Conservation (phyloP, 768 basidiomycete species). For the Amanita rubescens region DNA sequence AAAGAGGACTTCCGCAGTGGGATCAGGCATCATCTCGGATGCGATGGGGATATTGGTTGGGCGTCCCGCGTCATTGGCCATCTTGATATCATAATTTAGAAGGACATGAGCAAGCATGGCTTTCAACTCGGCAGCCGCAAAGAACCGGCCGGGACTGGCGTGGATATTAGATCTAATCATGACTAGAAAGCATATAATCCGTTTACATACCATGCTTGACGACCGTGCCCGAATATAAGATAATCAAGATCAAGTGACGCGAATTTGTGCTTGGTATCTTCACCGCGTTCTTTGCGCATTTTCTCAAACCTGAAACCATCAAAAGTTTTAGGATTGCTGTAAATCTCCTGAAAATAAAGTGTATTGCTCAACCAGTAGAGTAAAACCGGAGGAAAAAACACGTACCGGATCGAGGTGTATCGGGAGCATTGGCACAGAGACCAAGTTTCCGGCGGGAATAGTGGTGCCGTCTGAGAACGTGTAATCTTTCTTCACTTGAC, state of each 20-base stretch:
- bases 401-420: constrained; percentile 8
- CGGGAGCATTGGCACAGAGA: constrained; percentile 13
- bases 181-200: neutral
- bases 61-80: constrained; percentile 16
- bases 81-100: constrained; percentile 27
- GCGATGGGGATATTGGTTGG: too few relatives aligned
- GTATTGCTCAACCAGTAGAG: neutral
- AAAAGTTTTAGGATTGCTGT: constrained; percentile 26
- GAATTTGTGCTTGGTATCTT: constrained; percentile 23
- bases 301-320: constrained; percentile 36
- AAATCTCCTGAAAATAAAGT: constrained; percentile 17
- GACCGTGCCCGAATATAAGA: constrained; percentile 28
- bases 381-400: too few relatives aligned
- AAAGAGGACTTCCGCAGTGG: constrained; percentile 19
- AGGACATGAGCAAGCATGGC: constrained; percentile 24
- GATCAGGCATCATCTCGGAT: constrained; percentile 11
- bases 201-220: constrained; percentile 13
- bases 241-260: constrained; percentile 20
- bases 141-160: constrained; percentile 26
- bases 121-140: constrained; percentile 27
- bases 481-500: constrained; percentile 29
- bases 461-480: constrained; percentile 24
- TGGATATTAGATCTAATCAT: neutral
- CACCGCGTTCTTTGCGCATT: constrained; percentile 21
- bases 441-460: constrained; percentile 19